Percentiles rank a stretch among this genome's conserved stretches.
Evolutionary conservation across 2,329 filamentous ascomycete genomes (phyloP).

Genomic region (Exophiala oligosperma): DNA sequence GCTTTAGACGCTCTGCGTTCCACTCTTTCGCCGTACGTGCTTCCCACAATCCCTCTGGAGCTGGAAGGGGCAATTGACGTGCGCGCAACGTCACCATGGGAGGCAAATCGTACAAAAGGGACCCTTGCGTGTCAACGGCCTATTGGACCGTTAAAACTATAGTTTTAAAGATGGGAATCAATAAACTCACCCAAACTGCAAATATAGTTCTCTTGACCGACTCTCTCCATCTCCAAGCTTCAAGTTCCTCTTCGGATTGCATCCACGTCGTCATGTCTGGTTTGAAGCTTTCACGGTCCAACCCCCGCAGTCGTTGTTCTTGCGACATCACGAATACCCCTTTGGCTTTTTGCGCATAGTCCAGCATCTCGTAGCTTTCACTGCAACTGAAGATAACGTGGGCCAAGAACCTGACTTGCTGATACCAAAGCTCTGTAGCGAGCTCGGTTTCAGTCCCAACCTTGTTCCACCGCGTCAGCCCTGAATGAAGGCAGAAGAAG

Average conservation of each 20-base stretch:
- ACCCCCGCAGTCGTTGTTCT: not conserved
- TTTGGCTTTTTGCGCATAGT: conserved; percentile 2
- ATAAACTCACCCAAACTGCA: conserved; percentile 1
- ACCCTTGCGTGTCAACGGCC: conserved; percentile 1
- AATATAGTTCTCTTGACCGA: not conserved
- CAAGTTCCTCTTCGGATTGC: conserved; percentile 2
- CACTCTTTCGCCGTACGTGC: not conserved
- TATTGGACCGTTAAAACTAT: not conserved
- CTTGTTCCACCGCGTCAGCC: not conserved
- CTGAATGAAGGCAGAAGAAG: too few species aligned
- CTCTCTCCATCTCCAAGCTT: not conserved
- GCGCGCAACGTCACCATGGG: not conserved
- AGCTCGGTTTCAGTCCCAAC: not conserved
- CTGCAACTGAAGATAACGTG: conserved; percentile 4
- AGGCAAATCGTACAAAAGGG: not conserved
- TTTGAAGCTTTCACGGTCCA: not conserved
- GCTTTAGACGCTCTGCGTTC: not conserved
- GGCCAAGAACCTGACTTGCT: conserved; percentile 4
- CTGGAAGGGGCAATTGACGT: not conserved
- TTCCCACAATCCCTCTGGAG: conserved; percentile 1
- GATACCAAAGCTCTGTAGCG: not conserved
- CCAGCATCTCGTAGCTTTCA: not conserved
- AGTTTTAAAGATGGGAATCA: not conserved
- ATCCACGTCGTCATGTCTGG: not conserved
- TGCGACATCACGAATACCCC: not conserved